These are phyloP conservation scores for Suillus decipiens DNA, from an alignment of 768 basidiomycete species.

Conservation along the genomic window DNA sequence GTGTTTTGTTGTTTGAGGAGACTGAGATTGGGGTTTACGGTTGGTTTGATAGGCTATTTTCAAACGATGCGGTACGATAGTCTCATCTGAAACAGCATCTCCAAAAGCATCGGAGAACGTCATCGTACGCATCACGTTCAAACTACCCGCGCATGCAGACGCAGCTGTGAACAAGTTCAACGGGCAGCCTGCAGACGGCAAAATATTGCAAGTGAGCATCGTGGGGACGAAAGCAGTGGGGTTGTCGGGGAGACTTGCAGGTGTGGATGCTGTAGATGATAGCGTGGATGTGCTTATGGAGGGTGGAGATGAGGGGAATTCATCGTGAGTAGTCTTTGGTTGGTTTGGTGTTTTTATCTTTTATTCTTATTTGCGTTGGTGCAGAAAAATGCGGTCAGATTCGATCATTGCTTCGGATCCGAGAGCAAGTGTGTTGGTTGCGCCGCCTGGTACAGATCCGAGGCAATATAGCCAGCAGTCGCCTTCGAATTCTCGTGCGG, in stretches of 20 bases:
- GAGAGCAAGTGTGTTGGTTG: slow-evolving; percentile 68
- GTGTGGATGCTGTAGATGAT: slow-evolving; percentile 45
- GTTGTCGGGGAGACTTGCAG: slow-evolving; percentile 60
- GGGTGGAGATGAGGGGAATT: slow-evolving; percentile 36
- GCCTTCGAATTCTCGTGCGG: slow-evolving; percentile 20
- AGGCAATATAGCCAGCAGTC: slow-evolving; percentile 45
- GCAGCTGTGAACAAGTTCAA: slow-evolving; percentile 75
- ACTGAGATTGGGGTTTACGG: not conserved
- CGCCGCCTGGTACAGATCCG: slow-evolving; percentile 65
- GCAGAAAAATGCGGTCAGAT: slow-evolving; percentile 86
- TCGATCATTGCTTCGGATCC: slow-evolving; percentile 58
- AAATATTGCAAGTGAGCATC: slow-evolving; percentile 63
- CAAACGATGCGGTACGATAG: slow-evolving; percentile 72
- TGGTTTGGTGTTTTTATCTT: not conserved
- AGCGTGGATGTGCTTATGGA: slow-evolving; percentile 60
- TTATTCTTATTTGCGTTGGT: not conserved
- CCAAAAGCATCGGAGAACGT: slow-evolving; percentile 38
- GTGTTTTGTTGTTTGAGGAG: not conserved
- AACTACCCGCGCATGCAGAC: slow-evolving; percentile 58
- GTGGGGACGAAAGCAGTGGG: slow-evolving; percentile 59
- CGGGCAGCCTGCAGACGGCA: slow-evolving; percentile 82
- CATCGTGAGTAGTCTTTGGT: slow-evolving; percentile 47
- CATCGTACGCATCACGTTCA: slow-evolving; percentile 73
- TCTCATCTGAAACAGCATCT: slow-evolving; percentile 35
- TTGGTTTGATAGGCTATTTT: slow-evolving; percentile 59